Conservation (phyloP, 2,329 filamentous ascomycete species). For the Chrysoporthe puriensis region DNA sequence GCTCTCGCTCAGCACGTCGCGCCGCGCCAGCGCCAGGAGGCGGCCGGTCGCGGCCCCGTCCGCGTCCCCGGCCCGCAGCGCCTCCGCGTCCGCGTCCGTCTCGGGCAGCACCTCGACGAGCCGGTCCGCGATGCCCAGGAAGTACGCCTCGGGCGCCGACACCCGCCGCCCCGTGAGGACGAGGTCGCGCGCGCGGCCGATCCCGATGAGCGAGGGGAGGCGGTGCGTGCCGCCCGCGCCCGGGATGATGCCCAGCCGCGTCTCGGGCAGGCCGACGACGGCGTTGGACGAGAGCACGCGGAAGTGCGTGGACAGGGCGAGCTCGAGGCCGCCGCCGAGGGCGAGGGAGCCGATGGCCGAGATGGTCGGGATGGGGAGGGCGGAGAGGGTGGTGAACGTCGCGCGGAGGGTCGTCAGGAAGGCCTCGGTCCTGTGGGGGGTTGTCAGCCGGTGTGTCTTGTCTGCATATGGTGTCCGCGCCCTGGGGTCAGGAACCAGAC, state of each 20-base stretch:
- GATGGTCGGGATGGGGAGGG: conserved; percentile 86
- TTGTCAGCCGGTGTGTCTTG: not conserved
- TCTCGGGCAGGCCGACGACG: conserved; percentile 84
- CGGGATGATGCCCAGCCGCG: conserved; percentile 89
- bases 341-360: conserved; percentile 83
- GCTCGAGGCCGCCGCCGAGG: conserved; percentile 90
- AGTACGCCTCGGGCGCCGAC: conserved; percentile 82
- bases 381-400: conserved; percentile 74
- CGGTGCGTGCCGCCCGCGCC: conserved; percentile 92
- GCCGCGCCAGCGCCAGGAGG: conserved; percentile 62
- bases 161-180: conserved; percentile 90
- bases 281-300: conserved; percentile 83
- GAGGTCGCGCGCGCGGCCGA: conserved; percentile 81
- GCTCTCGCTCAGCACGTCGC: conserved; percentile 73
- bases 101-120: conserved; percentile 76
- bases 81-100: conserved; percentile 47
- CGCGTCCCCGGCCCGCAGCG: conserved; percentile 52
- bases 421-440: conserved; percentile 64
- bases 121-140: conserved; percentile 87
- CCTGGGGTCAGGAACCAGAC: too few relatives aligned
- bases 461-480: too few relatives aligned
- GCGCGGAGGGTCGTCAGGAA: conserved; percentile 79
- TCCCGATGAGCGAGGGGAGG: conserved; percentile 79
- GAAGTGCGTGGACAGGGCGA: conserved; percentile 87
- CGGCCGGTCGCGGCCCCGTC: conserved; percentile 43